Conservation (phyloP, 331 rosid genomes). For the Telfairia occidentalis region DNA sequence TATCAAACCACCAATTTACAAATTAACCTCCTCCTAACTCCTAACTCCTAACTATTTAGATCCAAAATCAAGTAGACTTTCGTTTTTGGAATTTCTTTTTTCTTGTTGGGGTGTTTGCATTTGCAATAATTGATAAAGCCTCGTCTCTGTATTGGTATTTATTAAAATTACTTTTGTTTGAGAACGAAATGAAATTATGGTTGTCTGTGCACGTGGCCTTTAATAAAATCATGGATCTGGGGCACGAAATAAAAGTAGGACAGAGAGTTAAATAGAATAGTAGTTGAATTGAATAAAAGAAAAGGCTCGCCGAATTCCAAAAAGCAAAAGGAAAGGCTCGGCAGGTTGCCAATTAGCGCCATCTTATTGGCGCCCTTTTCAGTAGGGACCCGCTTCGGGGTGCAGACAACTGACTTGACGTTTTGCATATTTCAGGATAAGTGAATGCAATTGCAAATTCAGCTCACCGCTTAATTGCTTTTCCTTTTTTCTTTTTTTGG, state of each 20-base stretch:
- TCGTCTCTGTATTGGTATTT: background rate
- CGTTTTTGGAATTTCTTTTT: background rate
- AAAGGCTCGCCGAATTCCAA: constrained; percentile 22
- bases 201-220: constrained; percentile 10
- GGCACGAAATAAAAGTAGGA: constrained; percentile 9
- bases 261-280: constrained; percentile 3
- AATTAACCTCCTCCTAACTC: no score
- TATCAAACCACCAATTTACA: background rate
- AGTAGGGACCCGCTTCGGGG: background rate
- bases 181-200: background rate
- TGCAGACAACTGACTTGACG: constrained; percentile 1
- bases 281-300: constrained; percentile 50
- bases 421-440: constrained; percentile 6
- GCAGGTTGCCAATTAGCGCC: constrained; percentile 25
- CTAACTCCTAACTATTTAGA: no score
- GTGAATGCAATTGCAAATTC: constrained; percentile 2
- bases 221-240: background rate
- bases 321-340: constrained; percentile 19
- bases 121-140: background rate
- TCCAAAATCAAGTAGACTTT: background rate
- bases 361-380: constrained; percentile 11
- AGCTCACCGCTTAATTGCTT: background rate
- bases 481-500: background rate
- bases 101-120: background rate
- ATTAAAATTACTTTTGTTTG: background rate